Conservation (phyloP, 1,139 yeast species). For the Kurtzmaniella quercitrusa region DNA sequence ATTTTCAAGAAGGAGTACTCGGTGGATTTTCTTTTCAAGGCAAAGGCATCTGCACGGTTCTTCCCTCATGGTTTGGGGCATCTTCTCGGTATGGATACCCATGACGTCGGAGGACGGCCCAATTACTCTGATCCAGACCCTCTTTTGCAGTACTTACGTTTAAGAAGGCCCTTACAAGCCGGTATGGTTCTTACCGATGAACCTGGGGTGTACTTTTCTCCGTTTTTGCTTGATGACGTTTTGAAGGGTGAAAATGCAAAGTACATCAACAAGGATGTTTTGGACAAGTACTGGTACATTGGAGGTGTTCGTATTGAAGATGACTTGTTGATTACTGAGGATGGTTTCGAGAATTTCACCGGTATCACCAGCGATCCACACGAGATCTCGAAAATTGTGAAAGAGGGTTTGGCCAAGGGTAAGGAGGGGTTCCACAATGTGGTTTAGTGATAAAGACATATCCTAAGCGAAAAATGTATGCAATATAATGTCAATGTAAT, state of each 20-base stretch:
- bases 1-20: conserved; percentile 62
- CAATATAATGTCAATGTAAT: too few relatives aligned
- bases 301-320: conserved; percentile 98
- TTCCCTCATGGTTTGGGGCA: conserved; percentile 97
- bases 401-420: conserved; percentile 64
- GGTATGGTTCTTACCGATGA: conserved; percentile 93
- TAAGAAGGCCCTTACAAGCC: conserved; percentile 65
- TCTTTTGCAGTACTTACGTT: conserved; percentile 68
- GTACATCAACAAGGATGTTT: conserved; percentile 59
- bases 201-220: conserved; percentile 91
- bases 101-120: conserved; percentile 88
- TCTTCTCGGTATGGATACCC: conserved; percentile 89
- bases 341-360: conserved; percentile 79
- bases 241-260: conserved; percentile 56
- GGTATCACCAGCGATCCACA: conserved; percentile 78
- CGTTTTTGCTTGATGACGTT: conserved; percentile 66
- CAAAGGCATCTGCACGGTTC: conserved; percentile 72
- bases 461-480: neutral
- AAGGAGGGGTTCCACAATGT: conserved; percentile 61
- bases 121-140: conserved; percentile 81
- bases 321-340: conserved; percentile 72
- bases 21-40: conserved; percentile 61
- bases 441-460: conserved; percentile 24
- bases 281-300: conserved; percentile 76
- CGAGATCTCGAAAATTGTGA: conserved; percentile 74